phyloP scores from a whole-genome alignment of 148 eudicot genomes.

The Polygonum aviculare region DNA sequence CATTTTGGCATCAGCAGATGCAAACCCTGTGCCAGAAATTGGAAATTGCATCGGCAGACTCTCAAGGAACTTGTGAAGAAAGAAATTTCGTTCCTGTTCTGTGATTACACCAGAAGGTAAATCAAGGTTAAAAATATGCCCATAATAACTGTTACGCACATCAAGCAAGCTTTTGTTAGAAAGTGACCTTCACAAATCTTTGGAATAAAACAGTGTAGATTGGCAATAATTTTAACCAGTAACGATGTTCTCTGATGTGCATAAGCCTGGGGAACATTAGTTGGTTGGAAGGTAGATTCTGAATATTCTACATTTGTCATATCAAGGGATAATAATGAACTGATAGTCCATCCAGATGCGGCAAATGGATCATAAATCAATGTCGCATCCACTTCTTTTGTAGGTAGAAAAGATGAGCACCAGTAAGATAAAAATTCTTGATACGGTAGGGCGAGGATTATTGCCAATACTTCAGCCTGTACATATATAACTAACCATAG shows the following conservation, averaged over 20 bases:
- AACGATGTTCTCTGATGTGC: conserved; percentile 85
- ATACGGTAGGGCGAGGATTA: conserved; percentile 57
- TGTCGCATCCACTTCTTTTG: conserved; percentile 64
- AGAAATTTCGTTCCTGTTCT: conserved; percentile 81
- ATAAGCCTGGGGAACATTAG: conserved; percentile 48
- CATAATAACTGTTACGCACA: neutral
- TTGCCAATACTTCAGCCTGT: conserved; percentile 76
- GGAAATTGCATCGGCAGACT: conserved; percentile 46
- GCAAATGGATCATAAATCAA: conserved; percentile 68
- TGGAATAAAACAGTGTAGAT: conserved; percentile 95
- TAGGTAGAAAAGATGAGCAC: conserved; percentile 81
- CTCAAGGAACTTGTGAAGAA: conserved; percentile 67
- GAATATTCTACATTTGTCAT: conserved; percentile 19
- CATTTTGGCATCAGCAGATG: conserved; percentile 35
- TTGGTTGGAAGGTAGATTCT: conserved; percentile 35
- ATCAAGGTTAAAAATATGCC: neutral
- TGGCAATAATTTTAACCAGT: conserved; percentile 90
- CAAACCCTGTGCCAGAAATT: conserved; percentile 24
- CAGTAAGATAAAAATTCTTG: conserved; percentile 76
- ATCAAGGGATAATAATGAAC: conserved; percentile 29
- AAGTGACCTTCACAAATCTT: conserved; percentile 74
- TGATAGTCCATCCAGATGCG: conserved; percentile 55
- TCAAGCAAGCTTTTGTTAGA: neutral
- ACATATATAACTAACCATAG: conserved; percentile 11
- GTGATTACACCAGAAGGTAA: conserved; percentile 19